Base-by-base conservation (phyloP, 2,329 filamentous ascomycete genomes). In the Fusarium newnesense region DNA sequence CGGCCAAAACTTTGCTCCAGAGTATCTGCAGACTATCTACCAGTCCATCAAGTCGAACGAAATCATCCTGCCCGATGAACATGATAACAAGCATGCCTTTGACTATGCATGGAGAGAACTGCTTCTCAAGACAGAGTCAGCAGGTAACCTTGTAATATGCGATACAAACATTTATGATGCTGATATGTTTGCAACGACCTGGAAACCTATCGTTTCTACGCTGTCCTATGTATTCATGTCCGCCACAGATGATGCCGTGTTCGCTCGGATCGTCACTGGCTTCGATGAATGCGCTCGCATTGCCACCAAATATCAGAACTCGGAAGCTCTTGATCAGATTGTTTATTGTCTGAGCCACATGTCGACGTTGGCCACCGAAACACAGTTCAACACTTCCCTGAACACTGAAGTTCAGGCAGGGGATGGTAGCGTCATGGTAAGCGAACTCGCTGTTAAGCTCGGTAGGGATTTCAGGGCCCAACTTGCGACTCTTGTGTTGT, bases 151-250 rank as follows among this genome's bases (percentile, higher is more conserved):
- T 49, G 85, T 93, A 39, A 86, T 96, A 36, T 97, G 95, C 80
- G 89, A 97, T 75, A 97, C 96, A 9, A 98, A 98, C 79, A 91
- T 97, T 43, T 99, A 94, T 81, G 97, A 99, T 81, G 94, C 95
- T 8, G 95, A 99, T 80, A 98, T 99, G 94, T 99, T 99, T 81
- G 91, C 93, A 64, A 93, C 95, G 28, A 98, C 95, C 1, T 99
- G 97, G 96, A 95, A 91, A 80, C 96, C 97, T 0, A 95, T 99
- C 56, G 89, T 99, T 42, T 95, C 96, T 7, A 98, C 97, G 0
- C 85, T 99, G 61, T 97, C 96, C 18, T 99, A 98, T 79, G 96
- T 99, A 7, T 99, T 99, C 85, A 97, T 98, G 92, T 98, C 96
- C 40, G 97, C 97, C 21, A 97, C 95, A 1, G 97, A 99, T 79